Conservation (phyloP, 1,284 basidiomycete species). For the Dichomitus squalens region DNA sequence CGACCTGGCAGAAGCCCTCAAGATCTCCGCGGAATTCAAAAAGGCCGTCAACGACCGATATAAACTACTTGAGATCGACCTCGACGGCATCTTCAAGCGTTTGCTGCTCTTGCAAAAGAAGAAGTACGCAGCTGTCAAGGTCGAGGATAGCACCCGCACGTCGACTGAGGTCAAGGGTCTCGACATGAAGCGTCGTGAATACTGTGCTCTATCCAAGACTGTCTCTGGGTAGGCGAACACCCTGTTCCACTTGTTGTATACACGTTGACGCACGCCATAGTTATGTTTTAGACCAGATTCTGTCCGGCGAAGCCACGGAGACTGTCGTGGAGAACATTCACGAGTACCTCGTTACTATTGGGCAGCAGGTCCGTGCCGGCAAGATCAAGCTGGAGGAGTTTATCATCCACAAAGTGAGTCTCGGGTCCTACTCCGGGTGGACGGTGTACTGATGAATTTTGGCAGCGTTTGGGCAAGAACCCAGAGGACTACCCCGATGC, state of each 20-base stretch:
- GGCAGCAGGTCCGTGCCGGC: slow-evolving; percentile 77
- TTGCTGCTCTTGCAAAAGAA: slow-evolving; percentile 97
- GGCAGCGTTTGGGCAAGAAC: slow-evolving; percentile 88
- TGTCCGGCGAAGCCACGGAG: slow-evolving; percentile 93
- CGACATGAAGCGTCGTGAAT: slow-evolving; percentile 99
- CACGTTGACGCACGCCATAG: slow-evolving; percentile 40
- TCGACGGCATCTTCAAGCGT: slow-evolving; percentile 94
- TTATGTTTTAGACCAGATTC: slow-evolving; percentile 86
- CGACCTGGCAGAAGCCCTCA: slow-evolving; percentile 85
- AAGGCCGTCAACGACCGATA: slow-evolving; percentile 96
- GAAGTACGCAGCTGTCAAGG: slow-evolving; percentile 97
- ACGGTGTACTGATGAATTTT: not conserved
- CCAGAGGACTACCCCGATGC: slow-evolving; percentile 96
- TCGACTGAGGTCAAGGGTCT: slow-evolving; percentile 94
- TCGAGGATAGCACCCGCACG: slow-evolving; percentile 78
- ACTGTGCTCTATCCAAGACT: slow-evolving; percentile 89
- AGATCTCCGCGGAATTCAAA: slow-evolving; percentile 93
- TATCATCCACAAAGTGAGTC: slow-evolving; percentile 85
- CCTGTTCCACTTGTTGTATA: not conserved
- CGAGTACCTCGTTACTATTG: slow-evolving; percentile 81
- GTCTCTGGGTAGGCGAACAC: slow-evolving; percentile 79
- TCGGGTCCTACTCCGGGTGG: not conserved
- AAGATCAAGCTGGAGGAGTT: slow-evolving; percentile 89
- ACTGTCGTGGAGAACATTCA: slow-evolving; percentile 91
- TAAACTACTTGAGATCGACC: slow-evolving; percentile 94